Evolutionary conservation across 1,284 basidiomycete species (phyloP), one percentile per base, ranked within the genome.

Genomic region (Cryptococcus jaspeensis): DNA sequence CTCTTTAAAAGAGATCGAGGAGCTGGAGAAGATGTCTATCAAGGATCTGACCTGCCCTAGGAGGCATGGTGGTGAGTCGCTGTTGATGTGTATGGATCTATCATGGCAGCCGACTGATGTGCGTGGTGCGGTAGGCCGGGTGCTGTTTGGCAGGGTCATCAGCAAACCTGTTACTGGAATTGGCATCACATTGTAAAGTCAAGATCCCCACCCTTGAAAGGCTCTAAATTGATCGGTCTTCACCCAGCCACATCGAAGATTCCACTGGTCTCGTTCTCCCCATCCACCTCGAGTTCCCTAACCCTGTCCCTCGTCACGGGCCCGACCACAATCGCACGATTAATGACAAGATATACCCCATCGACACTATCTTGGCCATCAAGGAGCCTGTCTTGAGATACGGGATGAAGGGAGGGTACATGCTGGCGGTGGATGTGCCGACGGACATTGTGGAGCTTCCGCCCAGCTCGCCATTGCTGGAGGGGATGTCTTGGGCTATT

Each of bases 181-280:
- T n/a, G n/a, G n/a, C n/a, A n/a, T n/a, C n/a, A n/a, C n/a, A n/a
- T n/a, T n/a, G n/a, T n/a, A n/a, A n/a, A n/a, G n/a, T n/a, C n/a
- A n/a, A n/a, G n/a, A n/a, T n/a, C n/a, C n/a, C n/a, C n/a, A n/a
- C n/a, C n/a, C n/a, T n/a, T n/a, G n/a, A n/a, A n/a, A n/a, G n/a
- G n/a, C n/a, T n/a, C n/a, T n/a, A n/a, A n/a, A n/a, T n/a, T n/a
- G n/a, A n/a, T n/a, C n/a, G n/a, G n/a, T n/a, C n/a, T n/a, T n/a
- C n/a, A n/a, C n/a, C n/a, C n/a, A 53, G 52, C 16, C 28, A 28
- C 13, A 35, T 53, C 8, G 52, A 53, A 43, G 52, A 53, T 53
- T 44, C 52, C n/a, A 35, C 37, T n/a, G 52, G 43, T 12, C 22
- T 35, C 35, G 15, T 37, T 3, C 16, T 53, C 2, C 52, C 42